phyloP scores from a whole-genome alignment of 495 filamentous ascomycete genomes.

The Aspergillus taichungensis region DNA sequence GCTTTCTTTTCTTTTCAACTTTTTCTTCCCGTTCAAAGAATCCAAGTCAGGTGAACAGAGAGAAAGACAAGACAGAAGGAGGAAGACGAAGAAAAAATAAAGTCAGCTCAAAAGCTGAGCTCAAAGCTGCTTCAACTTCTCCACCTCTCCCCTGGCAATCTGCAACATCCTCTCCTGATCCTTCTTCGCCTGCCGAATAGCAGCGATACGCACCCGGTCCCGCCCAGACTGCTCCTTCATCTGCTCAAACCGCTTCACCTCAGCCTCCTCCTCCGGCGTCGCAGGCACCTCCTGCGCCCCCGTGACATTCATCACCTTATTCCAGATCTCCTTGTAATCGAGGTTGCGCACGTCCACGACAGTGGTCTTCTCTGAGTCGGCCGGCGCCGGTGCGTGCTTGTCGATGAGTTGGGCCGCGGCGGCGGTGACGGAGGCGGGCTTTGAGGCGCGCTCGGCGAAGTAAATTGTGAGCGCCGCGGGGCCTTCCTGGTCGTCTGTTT shows the following conservation, averaged over 20 bases:
- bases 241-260: constrained; percentile 52
- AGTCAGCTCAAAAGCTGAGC: constrained; percentile 1
- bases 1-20: too few species aligned
- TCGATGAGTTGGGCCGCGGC: constrained; percentile 19
- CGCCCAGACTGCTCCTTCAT: constrained; percentile 39
- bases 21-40: too few species aligned
- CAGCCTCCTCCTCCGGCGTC: constrained; percentile 49
- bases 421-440: constrained; percentile 19
- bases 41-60: neutral
- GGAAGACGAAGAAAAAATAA: constrained; percentile 8
- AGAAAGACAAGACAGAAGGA: constrained; percentile 4
- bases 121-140: constrained; percentile 25
- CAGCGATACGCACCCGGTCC: constrained; percentile 48
- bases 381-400: constrained; percentile 27
- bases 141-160: constrained; percentile 43
- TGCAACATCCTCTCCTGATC: constrained; percentile 56
- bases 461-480: constrained; percentile 69
- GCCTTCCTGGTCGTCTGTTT: constrained; percentile 43
- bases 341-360: constrained; percentile 29
- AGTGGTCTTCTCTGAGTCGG: constrained; percentile 23
- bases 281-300: constrained; percentile 52
- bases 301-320: constrained; percentile 58
- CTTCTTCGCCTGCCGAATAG: constrained; percentile 49
- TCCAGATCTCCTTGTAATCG: constrained; percentile 51
- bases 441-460: constrained; percentile 42